Evolutionary conservation across 192 early-diverging fungal genomes (phyloP).

Genomic region (Podila clonocystis): DNA sequence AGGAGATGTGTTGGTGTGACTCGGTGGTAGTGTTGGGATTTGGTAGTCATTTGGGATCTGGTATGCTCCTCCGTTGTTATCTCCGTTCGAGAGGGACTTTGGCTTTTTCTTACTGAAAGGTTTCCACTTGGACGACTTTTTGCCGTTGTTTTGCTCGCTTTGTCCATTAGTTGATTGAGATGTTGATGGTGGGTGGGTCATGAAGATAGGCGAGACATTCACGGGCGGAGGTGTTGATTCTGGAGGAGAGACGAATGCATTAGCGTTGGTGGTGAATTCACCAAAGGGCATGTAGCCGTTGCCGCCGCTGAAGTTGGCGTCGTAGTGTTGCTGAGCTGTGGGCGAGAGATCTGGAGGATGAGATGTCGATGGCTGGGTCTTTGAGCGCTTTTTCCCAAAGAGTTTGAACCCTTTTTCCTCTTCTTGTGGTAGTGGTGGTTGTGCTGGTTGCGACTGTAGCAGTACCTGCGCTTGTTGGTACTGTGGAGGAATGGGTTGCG

Average conservation of each 20-base stretch:
- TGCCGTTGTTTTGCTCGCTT: background rate
- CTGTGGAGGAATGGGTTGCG: background rate
- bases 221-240: slow-evolving; percentile 7
- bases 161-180: slow-evolving; percentile 7
- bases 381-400: slow-evolving; percentile 29
- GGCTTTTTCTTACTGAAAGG: slow-evolving; percentile 47
- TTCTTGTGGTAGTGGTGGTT: slow-evolving; percentile 5
- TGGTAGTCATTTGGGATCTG: slow-evolving; percentile 11
- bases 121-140: slow-evolving; percentile 29
- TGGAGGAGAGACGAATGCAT: background rate
- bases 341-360: background rate
- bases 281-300: slow-evolving; percentile 3
- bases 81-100: slow-evolving; percentile 36
- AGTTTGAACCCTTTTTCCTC: background rate
- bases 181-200: slow-evolving; percentile 17
- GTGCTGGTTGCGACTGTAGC: slow-evolving; percentile 9
- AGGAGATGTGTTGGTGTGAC: background rate
- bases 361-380: slow-evolving; percentile 9
- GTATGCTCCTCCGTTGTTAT: slow-evolving; percentile 2
- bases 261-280: slow-evolving; percentile 2
- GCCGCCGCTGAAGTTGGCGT: background rate
- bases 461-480: slow-evolving; percentile 12
- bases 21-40: slow-evolving; percentile 4
- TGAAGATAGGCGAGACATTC: slow-evolving; percentile 16
- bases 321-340: background rate